Evolutionary conservation across 768 basidiomycete species (phyloP).

Genomic region (Trametes cingulata): DNA sequence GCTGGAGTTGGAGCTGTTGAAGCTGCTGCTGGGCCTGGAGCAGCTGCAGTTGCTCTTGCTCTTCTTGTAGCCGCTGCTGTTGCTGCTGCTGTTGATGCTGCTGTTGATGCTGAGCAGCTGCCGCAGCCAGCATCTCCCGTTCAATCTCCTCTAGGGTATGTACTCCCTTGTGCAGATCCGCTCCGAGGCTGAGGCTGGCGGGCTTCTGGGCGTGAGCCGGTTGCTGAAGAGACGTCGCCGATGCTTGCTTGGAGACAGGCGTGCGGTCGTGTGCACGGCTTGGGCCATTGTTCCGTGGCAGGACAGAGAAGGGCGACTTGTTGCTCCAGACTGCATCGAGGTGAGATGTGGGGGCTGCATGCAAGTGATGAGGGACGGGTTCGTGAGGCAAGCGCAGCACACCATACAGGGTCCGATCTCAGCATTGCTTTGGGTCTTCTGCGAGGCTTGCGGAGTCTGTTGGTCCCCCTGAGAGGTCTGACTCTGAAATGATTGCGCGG

Average conservation of each 20-base stretch:
- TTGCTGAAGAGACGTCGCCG: conserved; percentile 32
- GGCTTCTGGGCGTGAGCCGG: conserved; percentile 10
- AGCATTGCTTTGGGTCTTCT: neutral
- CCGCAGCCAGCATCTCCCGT: conserved; percentile 73
- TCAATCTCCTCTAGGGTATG: conserved; percentile 83
- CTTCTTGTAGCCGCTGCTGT: conserved; percentile 39
- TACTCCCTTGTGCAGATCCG: conserved; percentile 29
- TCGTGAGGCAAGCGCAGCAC: conserved; percentile 21
- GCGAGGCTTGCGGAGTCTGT: conserved; percentile 11
- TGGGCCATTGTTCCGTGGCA: conserved; percentile 55
- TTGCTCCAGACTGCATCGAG: conserved; percentile 83
- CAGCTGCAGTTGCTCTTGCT: conserved; percentile 32
- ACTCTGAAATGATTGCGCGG: conserved; percentile 8
- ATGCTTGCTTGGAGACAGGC: conserved; percentile 16
- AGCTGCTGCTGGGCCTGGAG: conserved; percentile 40
- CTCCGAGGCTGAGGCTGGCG: conserved; percentile 22
- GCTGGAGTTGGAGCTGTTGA: conserved; percentile 41
- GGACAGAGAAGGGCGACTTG: conserved; percentile 71
- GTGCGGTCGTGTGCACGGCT: conserved; percentile 40
- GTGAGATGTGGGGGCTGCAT: conserved; percentile 43
- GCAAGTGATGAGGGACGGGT: conserved; percentile 30
- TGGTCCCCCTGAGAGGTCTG: conserved; percentile 13
- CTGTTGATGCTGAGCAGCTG: conserved; percentile 33
- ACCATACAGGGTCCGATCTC: conserved; percentile 32
- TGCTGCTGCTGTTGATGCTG: conserved; percentile 25